Evolutionary conservation across 2,329 filamentous ascomycete genomes (phyloP).

Genomic region (Epichloe elymi): DNA sequence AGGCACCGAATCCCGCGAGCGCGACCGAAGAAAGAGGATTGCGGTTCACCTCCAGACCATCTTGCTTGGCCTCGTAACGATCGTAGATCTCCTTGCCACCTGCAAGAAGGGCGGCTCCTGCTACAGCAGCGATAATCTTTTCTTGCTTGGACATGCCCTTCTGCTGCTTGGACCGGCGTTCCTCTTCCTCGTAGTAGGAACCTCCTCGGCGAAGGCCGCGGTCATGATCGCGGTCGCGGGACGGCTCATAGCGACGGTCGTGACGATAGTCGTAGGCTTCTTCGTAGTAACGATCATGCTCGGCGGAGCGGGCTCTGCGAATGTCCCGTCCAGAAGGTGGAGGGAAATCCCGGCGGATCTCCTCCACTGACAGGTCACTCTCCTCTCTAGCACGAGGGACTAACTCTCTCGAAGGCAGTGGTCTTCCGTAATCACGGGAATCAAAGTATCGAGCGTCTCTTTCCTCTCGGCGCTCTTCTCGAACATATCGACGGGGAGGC

Average conservation of each 20-base stretch:
- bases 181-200: conserved; percentile 46
- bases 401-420: conserved; percentile 36
- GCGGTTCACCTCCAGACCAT: conserved; percentile 37
- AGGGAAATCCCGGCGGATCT: conserved; percentile 73
- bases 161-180: conserved; percentile 32
- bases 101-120: conserved; percentile 49
- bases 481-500: conserved; percentile 37
- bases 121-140: conserved; percentile 53
- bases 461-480: conserved; percentile 39
- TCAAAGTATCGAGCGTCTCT: conserved; percentile 41
- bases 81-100: conserved; percentile 55
- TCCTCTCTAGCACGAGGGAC: conserved; percentile 53
- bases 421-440: conserved; percentile 34
- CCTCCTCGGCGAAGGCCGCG: conserved; percentile 32
- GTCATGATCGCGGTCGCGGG: conserved; percentile 19
- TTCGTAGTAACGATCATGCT: conserved; percentile 42
- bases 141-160: conserved; percentile 44
- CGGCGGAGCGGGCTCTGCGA: conserved; percentile 51
- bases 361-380: conserved; percentile 64
- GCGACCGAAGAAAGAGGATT: conserved; percentile 48
- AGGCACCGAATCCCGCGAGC: conserved; percentile 48
- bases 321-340: conserved; percentile 45
- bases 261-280: conserved; percentile 33
- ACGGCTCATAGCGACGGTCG: conserved; percentile 28
- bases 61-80: conserved; percentile 42